These are phyloP conservation scores for Trichoderma endophyticum DNA, from an alignment of 2,329 filamentous ascomycete species.

Conservation along the genomic window DNA sequence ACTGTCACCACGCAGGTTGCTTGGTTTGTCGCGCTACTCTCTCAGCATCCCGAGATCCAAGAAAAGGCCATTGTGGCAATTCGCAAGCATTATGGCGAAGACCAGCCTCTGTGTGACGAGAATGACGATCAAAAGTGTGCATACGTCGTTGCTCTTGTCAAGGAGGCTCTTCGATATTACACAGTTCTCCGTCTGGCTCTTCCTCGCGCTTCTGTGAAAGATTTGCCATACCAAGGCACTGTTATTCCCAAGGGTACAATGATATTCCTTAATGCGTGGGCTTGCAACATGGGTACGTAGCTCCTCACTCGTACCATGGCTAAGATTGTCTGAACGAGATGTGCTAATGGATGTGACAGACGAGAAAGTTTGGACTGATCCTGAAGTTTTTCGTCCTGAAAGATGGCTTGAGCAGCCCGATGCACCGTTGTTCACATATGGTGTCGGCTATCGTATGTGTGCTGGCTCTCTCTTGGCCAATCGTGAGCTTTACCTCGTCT, in stretches of 20 bases:
- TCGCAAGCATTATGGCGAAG: not conserved
- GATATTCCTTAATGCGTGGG: constrained; percentile 65
- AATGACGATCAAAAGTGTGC: constrained; percentile 61
- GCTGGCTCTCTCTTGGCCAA: constrained; percentile 42
- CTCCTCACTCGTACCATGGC: constrained; percentile 45
- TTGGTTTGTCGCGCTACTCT: constrained; percentile 59
- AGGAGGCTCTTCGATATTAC: constrained; percentile 60
- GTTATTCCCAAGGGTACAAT: constrained; percentile 61
- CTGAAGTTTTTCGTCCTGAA: not conserved
- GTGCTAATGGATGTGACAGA: not conserved
- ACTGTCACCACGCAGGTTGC: constrained; percentile 64
- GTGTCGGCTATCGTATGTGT: constrained; percentile 66
- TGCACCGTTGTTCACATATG: constrained; percentile 62
- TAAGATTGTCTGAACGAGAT: not conserved
- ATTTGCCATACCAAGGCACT: constrained; percentile 55
- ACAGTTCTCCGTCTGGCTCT: constrained; percentile 62
- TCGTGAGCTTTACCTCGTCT: constrained; percentile 62
- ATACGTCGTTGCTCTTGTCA: constrained; percentile 61
- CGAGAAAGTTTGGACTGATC: not conserved
- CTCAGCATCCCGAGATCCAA: not conserved
- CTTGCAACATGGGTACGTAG: constrained; percentile 62
- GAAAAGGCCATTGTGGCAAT: not conserved
- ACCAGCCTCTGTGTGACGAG: constrained; percentile 25
- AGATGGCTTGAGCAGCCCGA: not conserved
- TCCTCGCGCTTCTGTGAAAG: constrained; percentile 58